Base-by-base conservation (phyloP, 768 basidiomycete genomes). In the Jaapia argillacea region DNA sequence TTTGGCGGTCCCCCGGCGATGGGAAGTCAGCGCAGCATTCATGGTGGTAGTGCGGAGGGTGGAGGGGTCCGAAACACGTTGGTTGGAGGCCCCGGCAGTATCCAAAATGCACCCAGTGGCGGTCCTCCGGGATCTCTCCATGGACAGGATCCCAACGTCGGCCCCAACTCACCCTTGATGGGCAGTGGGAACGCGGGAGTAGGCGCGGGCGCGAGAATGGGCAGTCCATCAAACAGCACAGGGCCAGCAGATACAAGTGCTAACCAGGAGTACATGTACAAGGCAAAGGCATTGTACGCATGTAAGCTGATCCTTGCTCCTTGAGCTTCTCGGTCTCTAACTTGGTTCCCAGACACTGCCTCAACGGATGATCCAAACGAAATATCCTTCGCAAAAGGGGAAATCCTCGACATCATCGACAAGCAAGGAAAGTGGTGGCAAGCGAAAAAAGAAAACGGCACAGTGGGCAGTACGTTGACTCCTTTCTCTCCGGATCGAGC, bases 351-450 rank as follows among this genome's bases (percentile, higher is more conserved):
- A 98, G 94, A 99, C 67, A 77, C 75, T 40, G 94, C 92, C n/a
- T 89, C 86, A 2, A 69, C 85, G 23, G 93, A 97, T 45, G 96
- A 99, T 60, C 88, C 93, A 10, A 96, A 88, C 57, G 96, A 99
- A 64, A 85, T 99, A 31, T 87, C 88, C 39, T 97, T 99, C 62
- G 56, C 66, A 41, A 97, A 97, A 61, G 90, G 91, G 43, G 94
- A 97, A 56, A 69, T 90, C 31, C 75, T 98, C 49, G 91, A 96
- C 49, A 85, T 98, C 43, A 61, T 92, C 45, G 93, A 98, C 64
- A 91, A 89, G 63, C 79, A 87, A 54, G 87, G 87, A 40, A 88
- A 90, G 58, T 90, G 89, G 89, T 92, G 89, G 89, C 87, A 88
- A 55, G 85, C 87, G 26, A 79, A 66, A 56, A 91, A 85, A 63